Conservation (phyloP, 192 early-diverging fungal genomes). For the Umbelopsis ramanniana region DNA sequence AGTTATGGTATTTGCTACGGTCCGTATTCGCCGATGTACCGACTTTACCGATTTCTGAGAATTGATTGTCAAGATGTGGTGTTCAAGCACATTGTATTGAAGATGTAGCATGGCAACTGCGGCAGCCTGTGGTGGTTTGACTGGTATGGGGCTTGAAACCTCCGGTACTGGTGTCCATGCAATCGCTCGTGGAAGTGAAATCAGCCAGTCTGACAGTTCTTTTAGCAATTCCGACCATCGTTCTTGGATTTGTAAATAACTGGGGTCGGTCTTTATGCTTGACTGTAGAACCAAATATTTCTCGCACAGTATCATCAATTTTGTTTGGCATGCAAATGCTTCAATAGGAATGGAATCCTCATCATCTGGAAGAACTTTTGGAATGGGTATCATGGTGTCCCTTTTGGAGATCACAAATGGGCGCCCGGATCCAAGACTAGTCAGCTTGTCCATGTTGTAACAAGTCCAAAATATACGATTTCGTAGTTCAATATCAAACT, state of each 20-base stretch:
- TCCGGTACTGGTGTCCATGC: conserved; percentile 28
- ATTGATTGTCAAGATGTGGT: conserved; percentile 31
- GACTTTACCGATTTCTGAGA: conserved; percentile 28
- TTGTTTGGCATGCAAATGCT: conserved; percentile 25
- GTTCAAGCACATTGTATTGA: conserved; percentile 36
- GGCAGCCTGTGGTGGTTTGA: conserved; percentile 27
- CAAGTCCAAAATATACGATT: conserved; percentile 40
- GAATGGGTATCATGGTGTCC: conserved; percentile 30
- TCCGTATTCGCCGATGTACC: conserved; percentile 25
- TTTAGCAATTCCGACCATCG: conserved; percentile 24
- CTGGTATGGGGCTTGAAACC: conserved; percentile 15
- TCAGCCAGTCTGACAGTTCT: conserved; percentile 32
- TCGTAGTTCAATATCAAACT: conserved; percentile 36
- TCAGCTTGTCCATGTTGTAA: conserved; percentile 38
- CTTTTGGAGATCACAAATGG: conserved; percentile 24
- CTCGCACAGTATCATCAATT: conserved; percentile 38
- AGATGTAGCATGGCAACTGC: conserved; percentile 39
- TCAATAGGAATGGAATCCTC: conserved; percentile 27
- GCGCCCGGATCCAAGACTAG: conserved; percentile 29
- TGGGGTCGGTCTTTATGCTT: conserved; percentile 2
- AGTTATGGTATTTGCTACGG: conserved; percentile 32
- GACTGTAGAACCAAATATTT: conserved; percentile 26
- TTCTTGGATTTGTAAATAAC: conserved; percentile 28
- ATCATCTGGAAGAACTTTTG: conserved; percentile 28
- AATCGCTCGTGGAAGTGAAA: conserved; percentile 9